Percentiles rank a stretch among this genome's conserved stretches.
phyloP scores from a whole-genome alignment of 768 basidiomycete genomes.

The Hygrocybe coccinea region DNA sequence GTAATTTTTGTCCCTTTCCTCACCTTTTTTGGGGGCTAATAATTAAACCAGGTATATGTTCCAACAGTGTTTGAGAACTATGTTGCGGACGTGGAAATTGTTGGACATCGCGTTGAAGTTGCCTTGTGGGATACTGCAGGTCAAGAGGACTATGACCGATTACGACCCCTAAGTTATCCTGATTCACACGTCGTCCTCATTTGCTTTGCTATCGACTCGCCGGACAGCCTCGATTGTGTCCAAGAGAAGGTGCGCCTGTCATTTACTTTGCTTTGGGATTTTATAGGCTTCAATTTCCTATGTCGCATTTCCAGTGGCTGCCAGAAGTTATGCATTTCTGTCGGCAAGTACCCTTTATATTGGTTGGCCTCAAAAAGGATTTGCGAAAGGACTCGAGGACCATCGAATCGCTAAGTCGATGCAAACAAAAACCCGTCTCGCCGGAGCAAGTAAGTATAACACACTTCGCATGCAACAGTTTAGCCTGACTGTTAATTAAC shows the following conservation, averaged over 20 bases:
- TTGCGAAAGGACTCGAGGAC: conserved; percentile 43
- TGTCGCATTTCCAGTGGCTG: conserved; percentile 69
- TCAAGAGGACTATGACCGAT: conserved; percentile 98
- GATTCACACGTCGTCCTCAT: conserved; percentile 99
- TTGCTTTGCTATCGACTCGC: conserved; percentile 97
- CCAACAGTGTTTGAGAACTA: conserved; percentile 99
- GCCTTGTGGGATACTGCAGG: conserved; percentile 99
- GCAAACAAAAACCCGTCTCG: no score
- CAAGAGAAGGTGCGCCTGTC: conserved; percentile 85
- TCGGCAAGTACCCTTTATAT: conserved; percentile 87
- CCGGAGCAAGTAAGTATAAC: no score
- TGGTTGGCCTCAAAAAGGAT: conserved; percentile 99
- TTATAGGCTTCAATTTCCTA: conserved; percentile 1
- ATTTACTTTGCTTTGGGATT: background rate
- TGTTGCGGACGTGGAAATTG: conserved; percentile 97
- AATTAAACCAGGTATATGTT: conserved; percentile 76
- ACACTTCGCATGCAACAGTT: no score
- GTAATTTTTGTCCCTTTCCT: conserved; percentile 33
- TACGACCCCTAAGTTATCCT: conserved; percentile 95
- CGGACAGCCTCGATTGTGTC: conserved; percentile 97
- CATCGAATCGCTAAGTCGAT: no score
- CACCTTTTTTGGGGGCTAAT: background rate
- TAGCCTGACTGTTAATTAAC: no score
- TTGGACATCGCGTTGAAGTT: conserved; percentile 96
- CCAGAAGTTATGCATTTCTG: conserved; percentile 99